Evolutionary conservation across 1,284 basidiomycete species (phyloP), one percentile per base, ranked within the genome.

Genomic region (Boletus sp.): DNA sequence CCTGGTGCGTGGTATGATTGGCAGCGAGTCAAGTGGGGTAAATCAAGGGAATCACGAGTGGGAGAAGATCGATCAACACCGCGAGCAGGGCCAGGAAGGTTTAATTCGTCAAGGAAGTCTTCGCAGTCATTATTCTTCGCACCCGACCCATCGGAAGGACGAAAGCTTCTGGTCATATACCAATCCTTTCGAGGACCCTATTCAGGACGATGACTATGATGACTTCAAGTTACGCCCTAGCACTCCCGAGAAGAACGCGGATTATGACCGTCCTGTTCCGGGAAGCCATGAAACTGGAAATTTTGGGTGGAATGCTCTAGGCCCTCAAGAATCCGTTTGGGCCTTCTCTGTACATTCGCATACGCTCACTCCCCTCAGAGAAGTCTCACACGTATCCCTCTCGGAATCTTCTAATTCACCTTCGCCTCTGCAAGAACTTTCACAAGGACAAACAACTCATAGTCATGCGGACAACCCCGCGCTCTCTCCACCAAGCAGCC

Each of bases 21-120:
- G 66, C 29, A 59, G 66, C 26, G 69, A 71, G 35, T 54, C 58
- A 7, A 72, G 67, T 51, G 58, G 71, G 38, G 72, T 66, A 45
- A 67, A 56, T 59, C 54, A 52, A 63, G 54, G 48, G 33, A 40
- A 50, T 35, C 49, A 32, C 35, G 50, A 55, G 22, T 65, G 69
- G 58, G 77, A 82, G 61, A 82, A 80, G 66, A 62, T 37, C n/a
- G 41, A 40, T 44, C 48, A 44, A 51, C 46, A 17, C 44, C 50
- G 32, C 43, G 51, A 60, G 10, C 51, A 14, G 16, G 53, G 12
- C 22, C 47, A 38, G 23, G 55, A 66, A 46, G 49, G 46, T 22
- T 52, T 61, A 38, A 53, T 66, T 49, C 53, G 46, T 46, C 55
- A 47, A 38, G 50, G 38, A 46, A 61, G 56, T 17, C 19, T 39